Base-by-base conservation (phyloP, 805 yeast genomes). In the Candida peoriensis region DNA sequence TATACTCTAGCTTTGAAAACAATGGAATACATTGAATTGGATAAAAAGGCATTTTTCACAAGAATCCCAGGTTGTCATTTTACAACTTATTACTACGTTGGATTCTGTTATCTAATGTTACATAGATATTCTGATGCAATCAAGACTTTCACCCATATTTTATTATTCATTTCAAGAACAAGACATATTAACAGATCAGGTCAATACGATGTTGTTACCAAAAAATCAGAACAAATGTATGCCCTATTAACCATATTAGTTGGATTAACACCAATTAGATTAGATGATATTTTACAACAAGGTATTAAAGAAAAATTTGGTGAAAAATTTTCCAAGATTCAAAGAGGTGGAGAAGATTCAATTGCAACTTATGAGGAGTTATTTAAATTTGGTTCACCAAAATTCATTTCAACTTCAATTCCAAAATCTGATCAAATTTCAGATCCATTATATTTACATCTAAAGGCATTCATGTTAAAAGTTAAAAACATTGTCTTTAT, bases 81-180 rank as follows among this genome's bases (percentile, higher is more conserved):
- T 54, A 65, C 72, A 23, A 68, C 71, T 32, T 70, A 70, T 54
- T 70, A 70, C 55, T 70, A 70, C 43, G 72, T 68, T 28, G 75
- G 74, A 2, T 67, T 64, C 56, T 64, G 74, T 49, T 69, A 68
- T 55, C 49, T 70, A 48, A 70, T 70, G 75, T 52, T 69, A 46
- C 64, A 68, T 42, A 57, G 75, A 43, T 70, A 69, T 50, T 57
- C 72, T 8, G 75, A 70, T 41, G 73, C 75, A 19, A 67, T 69
- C 54, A 67, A 63, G 51, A 61, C 68, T 8, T 67, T 70, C 44
- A 62, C 71, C 5, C 73, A 69, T 47, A 66, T 69, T 37, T 53
- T 70, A 34, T 47, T 68, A 30, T 68, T 61, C 59, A 65, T 70
- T 35, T 56, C 71, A 23, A 60, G 74, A 50, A 64, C 73, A 9